phyloP scores from a whole-genome alignment of 352 stramenopile genomes.

The Pseudoperonospora humuli region DNA sequence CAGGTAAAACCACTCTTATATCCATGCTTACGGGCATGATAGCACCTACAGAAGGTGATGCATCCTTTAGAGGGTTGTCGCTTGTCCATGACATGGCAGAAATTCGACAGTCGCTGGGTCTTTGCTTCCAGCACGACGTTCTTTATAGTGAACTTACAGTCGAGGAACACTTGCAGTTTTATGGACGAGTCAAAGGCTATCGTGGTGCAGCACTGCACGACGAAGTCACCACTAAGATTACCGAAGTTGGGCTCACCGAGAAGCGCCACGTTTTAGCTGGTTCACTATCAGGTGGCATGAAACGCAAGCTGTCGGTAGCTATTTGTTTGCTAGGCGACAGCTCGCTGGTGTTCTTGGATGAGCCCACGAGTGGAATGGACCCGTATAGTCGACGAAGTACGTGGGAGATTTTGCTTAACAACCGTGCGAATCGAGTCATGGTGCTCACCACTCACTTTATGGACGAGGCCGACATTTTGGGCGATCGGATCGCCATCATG shows the following conservation, averaged over 20 bases:
- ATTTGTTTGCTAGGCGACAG: slow-evolving; percentile 85
- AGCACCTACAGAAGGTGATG: slow-evolving; percentile 41
- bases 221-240: slow-evolving; percentile 33
- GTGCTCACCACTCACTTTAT: slow-evolving; percentile 95
- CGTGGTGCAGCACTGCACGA: slow-evolving; percentile 20
- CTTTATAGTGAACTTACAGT: slow-evolving; percentile 71
- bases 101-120: slow-evolving; percentile 56
- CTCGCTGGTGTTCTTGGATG: slow-evolving; percentile 82
- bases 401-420: slow-evolving; percentile 76
- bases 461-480: slow-evolving; percentile 85
- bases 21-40: slow-evolving; percentile 87
- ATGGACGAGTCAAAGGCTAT: slow-evolving; percentile 54
- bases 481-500: slow-evolving; percentile 82
- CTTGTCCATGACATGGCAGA: slow-evolving; percentile 66
- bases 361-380: slow-evolving; percentile 94
- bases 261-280: slow-evolving; percentile 43
- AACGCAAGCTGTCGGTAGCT: slow-evolving; percentile 86
- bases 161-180: slow-evolving; percentile 65
- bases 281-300: slow-evolving; percentile 83
- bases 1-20: slow-evolving; percentile 90
- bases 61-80: slow-evolving; percentile 58
- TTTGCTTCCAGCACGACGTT: slow-evolving; percentile 85
- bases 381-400: slow-evolving; percentile 91
- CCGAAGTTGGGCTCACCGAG: slow-evolving; percentile 55
- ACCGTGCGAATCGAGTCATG: slow-evolving; percentile 56